These are phyloP conservation scores for Skeletonema marinoi DNA, from an alignment of 108 stramenopile species.

Conservation along the genomic window DNA sequence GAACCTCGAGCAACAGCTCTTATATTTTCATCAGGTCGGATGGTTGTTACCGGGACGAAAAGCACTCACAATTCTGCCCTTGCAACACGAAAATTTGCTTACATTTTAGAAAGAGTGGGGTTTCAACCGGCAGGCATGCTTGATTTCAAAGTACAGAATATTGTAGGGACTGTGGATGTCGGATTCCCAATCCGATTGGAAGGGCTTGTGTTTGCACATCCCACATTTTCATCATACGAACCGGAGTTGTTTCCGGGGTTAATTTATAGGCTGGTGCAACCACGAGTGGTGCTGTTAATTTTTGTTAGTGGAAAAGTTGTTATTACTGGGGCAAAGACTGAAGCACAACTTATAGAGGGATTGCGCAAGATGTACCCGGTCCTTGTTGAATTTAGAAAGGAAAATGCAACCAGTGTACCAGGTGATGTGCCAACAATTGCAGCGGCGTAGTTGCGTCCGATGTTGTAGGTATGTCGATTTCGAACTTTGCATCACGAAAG, in stretches of 20 bases:
- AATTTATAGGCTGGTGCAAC: conserved; percentile 92
- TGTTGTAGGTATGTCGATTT: not conserved
- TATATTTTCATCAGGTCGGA: conserved; percentile 94
- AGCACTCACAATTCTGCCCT: conserved; percentile 80
- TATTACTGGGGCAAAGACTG: conserved; percentile 89
- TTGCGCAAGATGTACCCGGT: conserved; percentile 80
- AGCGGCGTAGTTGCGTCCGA: not conserved
- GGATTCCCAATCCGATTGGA: conserved; percentile 98
- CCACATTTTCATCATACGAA: conserved; percentile 91
- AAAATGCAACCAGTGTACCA: conserved; percentile 37
- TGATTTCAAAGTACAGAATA: conserved; percentile 96
- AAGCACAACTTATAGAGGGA: conserved; percentile 69
- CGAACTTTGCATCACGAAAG: not conserved
- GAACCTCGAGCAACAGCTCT: conserved; percentile 97
- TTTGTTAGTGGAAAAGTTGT: conserved; percentile 97
- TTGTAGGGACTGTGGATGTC: conserved; percentile 94
- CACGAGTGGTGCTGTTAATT: conserved; percentile 92
- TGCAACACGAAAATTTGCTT: conserved; percentile 91
- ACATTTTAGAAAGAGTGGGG: conserved; percentile 80
- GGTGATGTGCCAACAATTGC: conserved; percentile 22
- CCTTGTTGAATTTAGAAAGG: conserved; percentile 81
- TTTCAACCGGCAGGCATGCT: conserved; percentile 67
- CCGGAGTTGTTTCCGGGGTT: conserved; percentile 99
- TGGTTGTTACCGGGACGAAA: conserved; percentile 95
- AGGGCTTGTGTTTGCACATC: conserved; percentile 93